Conservation (phyloP, 805 yeast genomes). For the Metschnikowia gelsemii region DNA sequence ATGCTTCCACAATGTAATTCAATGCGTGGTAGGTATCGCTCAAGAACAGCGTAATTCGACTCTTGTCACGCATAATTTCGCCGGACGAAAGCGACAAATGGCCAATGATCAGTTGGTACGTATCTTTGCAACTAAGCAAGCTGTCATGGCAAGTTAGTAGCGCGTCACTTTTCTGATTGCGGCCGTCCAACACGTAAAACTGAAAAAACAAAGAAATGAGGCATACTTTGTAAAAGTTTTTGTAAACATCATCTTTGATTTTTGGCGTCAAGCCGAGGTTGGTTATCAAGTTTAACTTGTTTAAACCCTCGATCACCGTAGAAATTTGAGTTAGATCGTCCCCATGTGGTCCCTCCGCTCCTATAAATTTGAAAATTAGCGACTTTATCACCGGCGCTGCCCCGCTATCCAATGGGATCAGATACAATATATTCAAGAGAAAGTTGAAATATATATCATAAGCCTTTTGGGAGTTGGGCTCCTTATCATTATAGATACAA, state of each 20-base stretch:
- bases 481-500: conserved; percentile 10
- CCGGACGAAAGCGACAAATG: conserved; percentile 16
- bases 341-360: background rate
- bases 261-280: conserved; percentile 4
- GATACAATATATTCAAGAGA: conserved; percentile 12
- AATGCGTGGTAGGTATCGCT: conserved; percentile 27
- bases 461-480: conserved; percentile 10
- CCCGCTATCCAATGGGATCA: background rate
- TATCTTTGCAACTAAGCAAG: conserved; percentile 19
- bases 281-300: conserved; percentile 3
- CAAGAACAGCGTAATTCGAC: conserved; percentile 23
- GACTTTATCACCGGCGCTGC: background rate
- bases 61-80: conserved; percentile 17
- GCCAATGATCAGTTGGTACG: conserved; percentile 24
- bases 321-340: conserved; percentile 3
- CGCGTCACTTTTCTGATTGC: conserved; percentile 1
- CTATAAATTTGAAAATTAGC: conserved; percentile 7
- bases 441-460: conserved; percentile 27
- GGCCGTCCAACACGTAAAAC: background rate
- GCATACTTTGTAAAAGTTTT: conserved; percentile 21
- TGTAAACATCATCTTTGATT: conserved; percentile 12
- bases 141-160: conserved; percentile 12
- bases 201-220: conserved; percentile 11
- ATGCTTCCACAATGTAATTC: conserved; percentile 21
- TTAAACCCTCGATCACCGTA: background rate